Evolutionary conservation across 805 yeast genomes (phyloP).

Genomic region (Monosporozyma aerobia): DNA sequence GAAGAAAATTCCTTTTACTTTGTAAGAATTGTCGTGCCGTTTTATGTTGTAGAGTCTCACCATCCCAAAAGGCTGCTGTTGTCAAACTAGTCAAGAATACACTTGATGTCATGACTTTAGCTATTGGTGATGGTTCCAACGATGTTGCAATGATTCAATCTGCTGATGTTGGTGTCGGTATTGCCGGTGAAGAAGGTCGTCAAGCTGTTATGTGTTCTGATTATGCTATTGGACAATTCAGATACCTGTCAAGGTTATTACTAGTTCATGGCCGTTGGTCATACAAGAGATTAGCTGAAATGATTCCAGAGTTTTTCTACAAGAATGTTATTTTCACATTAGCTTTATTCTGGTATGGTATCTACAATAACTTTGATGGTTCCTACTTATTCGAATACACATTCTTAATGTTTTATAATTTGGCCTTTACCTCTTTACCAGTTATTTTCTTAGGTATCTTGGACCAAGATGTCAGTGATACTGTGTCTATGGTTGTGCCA

Average conservation of each 20-base stretch:
- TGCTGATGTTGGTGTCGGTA: slow-evolving; percentile 82
- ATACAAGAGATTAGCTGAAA: slow-evolving; percentile 69
- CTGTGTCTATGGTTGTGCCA: slow-evolving; percentile 62
- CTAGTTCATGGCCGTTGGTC: slow-evolving; percentile 85
- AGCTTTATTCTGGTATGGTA: slow-evolving; percentile 74
- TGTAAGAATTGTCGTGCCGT: slow-evolving; percentile 79
- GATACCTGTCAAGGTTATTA: slow-evolving; percentile 56
- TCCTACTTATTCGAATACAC: slow-evolving; percentile 72
- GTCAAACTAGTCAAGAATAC: slow-evolving; percentile 68
- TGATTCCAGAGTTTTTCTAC: slow-evolving; percentile 75
- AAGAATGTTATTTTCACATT: slow-evolving; percentile 69
- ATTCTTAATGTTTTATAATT: slow-evolving; percentile 67
- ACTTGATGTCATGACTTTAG: slow-evolving; percentile 72
- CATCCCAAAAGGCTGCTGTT: slow-evolving; percentile 80
- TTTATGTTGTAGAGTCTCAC: slow-evolving; percentile 80
- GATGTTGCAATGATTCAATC: slow-evolving; percentile 90
- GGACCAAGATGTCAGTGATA: slow-evolving; percentile 71
- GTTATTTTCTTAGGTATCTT: slow-evolving; percentile 69
- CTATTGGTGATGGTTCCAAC: slow-evolving; percentile 84
- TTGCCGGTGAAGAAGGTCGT: slow-evolving; percentile 86
- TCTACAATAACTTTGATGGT: slow-evolving; percentile 68
- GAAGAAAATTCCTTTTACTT: slow-evolving; percentile 53
- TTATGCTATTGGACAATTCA: slow-evolving; percentile 77
- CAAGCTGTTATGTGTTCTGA: slow-evolving; percentile 86
- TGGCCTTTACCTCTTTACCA: slow-evolving; percentile 77